Evolutionary conservation across 495 filamentous ascomycete species (phyloP).

Genomic region (Aspergillus haitiensis): DNA sequence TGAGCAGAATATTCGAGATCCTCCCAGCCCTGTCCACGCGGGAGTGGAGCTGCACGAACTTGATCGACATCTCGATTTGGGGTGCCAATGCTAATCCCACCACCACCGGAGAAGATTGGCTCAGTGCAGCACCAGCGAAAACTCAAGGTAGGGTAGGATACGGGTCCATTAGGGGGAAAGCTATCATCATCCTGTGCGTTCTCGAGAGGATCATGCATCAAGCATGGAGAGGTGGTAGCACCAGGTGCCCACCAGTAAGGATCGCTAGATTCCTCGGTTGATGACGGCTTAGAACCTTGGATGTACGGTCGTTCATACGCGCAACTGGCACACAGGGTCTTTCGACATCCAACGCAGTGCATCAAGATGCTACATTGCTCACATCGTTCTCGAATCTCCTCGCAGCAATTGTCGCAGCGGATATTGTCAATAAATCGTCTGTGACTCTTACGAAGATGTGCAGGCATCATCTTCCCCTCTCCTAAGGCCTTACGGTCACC

Average conservation of each 20-base stretch:
- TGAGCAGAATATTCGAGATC: slow-evolving; percentile 52
- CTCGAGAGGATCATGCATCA: slow-evolving; percentile 53
- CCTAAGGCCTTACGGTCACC: slow-evolving; percentile 39
- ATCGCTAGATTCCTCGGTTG: slow-evolving; percentile 22
- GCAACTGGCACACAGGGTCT: slow-evolving; percentile 61
- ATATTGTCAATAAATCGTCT: slow-evolving; percentile 52
- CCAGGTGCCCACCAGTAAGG: slow-evolving; percentile 61
- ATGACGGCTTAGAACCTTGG: slow-evolving; percentile 25
- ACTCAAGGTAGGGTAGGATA: slow-evolving; percentile 46
- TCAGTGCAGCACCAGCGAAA: slow-evolving; percentile 66
- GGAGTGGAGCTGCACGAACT: slow-evolving; percentile 58
- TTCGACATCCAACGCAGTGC: slow-evolving; percentile 64
- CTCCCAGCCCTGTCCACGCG: slow-evolving; percentile 54
- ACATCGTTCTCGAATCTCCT: slow-evolving; percentile 55
- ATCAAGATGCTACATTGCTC: slow-evolving; percentile 64
- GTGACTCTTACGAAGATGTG: slow-evolving; percentile 58
- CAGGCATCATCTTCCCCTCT: slow-evolving; percentile 56
- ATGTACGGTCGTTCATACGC: slow-evolving; percentile 58
- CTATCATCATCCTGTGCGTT: slow-evolving; percentile 31
- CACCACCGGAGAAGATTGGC: slow-evolving; percentile 62
- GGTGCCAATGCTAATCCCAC: slow-evolving; percentile 58
- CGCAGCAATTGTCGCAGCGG: slow-evolving; percentile 56
- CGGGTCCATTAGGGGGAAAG: slow-evolving; percentile 28
- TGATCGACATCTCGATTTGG: slow-evolving; percentile 54
- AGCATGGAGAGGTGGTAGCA: slow-evolving; percentile 53